Conservation (phyloP, 2,329 filamentous ascomycete genomes). For the Paecilomyces sp. region DNA sequence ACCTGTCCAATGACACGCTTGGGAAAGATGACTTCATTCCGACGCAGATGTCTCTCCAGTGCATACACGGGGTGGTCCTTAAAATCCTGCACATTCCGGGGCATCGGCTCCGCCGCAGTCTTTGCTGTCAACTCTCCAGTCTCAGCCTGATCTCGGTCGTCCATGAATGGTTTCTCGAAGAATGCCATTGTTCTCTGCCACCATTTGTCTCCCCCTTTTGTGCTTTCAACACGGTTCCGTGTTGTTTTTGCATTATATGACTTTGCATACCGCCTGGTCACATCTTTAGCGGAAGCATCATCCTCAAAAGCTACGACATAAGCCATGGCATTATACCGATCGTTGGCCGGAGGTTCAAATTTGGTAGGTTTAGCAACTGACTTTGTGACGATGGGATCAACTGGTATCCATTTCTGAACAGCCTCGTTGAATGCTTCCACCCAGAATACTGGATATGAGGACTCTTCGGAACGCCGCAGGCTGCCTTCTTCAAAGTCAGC, state of each 20-base stretch:
- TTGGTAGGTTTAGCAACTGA: constrained; percentile 68
- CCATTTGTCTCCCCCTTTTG: constrained; percentile 50
- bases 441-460: constrained; percentile 82
- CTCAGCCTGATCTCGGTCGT: constrained; percentile 77
- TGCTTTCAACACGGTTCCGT: constrained; percentile 68
- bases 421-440: constrained; percentile 82
- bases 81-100: constrained; percentile 77
- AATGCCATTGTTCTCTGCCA: constrained; percentile 40
- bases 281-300: constrained; percentile 70
- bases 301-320: constrained; percentile 84
- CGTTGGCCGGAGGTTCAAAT: constrained; percentile 76
- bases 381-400: constrained; percentile 76
- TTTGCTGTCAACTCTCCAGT: constrained; percentile 64
- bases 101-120: constrained; percentile 74
- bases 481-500: constrained; percentile 20
- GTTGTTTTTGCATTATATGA: constrained; percentile 86
- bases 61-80: constrained; percentile 80
- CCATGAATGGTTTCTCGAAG: constrained; percentile 36
- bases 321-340: constrained; percentile 66
- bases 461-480: constrained; percentile 54
- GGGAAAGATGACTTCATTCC: constrained; percentile 74
- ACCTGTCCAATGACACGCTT: constrained; percentile 70
- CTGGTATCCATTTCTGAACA: constrained; percentile 83
- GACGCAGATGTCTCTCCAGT: constrained; percentile 73
- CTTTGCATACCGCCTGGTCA: constrained; percentile 81